Evolutionary conservation across 257 asterid genomes (phyloP).

Genomic region (Nicotiana undulata): DNA sequence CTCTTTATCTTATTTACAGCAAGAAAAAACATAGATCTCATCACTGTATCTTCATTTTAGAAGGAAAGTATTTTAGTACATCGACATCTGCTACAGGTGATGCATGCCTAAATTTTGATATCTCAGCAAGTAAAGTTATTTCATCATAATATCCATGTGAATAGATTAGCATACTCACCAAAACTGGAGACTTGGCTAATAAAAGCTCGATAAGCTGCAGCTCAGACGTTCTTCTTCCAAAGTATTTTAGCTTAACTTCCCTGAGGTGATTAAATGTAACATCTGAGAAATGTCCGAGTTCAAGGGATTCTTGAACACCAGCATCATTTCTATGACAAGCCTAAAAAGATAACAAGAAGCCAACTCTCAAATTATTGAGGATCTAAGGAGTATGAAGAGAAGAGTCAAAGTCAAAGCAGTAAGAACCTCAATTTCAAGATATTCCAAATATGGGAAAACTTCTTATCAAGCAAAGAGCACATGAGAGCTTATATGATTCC

Average conservation of each 20-base stretch:
- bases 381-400: background rate
- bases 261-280: background rate
- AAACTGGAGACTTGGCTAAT: background rate
- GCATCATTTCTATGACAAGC: background rate
- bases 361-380: background rate
- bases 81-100: background rate
- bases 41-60: too few species aligned
- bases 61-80: too few species aligned
- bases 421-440: background rate
- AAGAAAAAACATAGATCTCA: too few species aligned
- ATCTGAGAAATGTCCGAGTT: background rate
- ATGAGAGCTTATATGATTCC: background rate
- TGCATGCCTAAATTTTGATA: background rate
- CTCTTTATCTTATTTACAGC: too few species aligned
- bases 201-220: background rate
- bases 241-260: background rate
- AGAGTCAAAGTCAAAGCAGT: background rate
- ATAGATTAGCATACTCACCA: background rate
- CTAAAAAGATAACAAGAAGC: background rate
- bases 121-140: background rate
- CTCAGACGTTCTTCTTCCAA: background rate
- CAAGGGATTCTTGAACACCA: background rate
- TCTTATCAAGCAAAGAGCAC: background rate
- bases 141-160: background rate
- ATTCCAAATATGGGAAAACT: background rate